Percentiles rank a stretch among this genome's conserved stretches.
phyloP scores from a whole-genome alignment of 148 eudicot genomes.

The Oxyria digyna region DNA sequence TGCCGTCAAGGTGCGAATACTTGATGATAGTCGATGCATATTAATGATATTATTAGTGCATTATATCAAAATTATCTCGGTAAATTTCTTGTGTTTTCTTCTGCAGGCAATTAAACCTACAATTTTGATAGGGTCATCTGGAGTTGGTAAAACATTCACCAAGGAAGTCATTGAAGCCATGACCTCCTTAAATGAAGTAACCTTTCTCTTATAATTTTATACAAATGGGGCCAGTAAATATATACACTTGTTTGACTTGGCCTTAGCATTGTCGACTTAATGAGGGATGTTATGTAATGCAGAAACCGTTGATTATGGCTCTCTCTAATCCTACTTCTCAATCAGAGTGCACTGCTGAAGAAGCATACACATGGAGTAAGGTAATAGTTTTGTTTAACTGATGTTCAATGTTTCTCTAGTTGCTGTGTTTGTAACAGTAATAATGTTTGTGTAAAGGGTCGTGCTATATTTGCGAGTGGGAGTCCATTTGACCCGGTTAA shows the following conservation, averaged over 20 bases:
- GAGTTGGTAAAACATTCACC: conserved; percentile 76
- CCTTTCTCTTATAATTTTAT: neutral
- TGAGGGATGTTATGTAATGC: conserved; percentile 24
- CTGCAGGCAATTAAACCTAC: conserved; percentile 76
- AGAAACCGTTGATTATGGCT: conserved; percentile 93
- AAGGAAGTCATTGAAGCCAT: conserved; percentile 82
- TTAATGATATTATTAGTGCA: neutral
- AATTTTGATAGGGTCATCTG: conserved; percentile 76
- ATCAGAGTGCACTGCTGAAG: conserved; percentile 96
- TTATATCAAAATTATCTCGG: neutral
- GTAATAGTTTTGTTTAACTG: conserved; percentile 16
- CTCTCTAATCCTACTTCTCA: conserved; percentile 91
- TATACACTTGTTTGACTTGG: neutral
- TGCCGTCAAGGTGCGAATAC: conserved; percentile 58
- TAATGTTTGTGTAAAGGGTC: conserved; percentile 30
- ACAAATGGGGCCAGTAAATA: neutral
- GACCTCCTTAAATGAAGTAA: conserved; percentile 68
- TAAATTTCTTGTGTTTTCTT: neutral
- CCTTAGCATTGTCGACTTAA: neutral
- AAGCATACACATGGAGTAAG: conserved; percentile 86
- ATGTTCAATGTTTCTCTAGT: neutral
- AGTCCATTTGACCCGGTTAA: conserved; percentile 85
- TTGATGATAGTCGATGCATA: no score
- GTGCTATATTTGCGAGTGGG: conserved; percentile 84
- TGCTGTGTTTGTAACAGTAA: neutral